Base-by-base conservation (phyloP, 768 basidiomycete genomes). In the Phylloporus rhodoxanthus region DNA sequence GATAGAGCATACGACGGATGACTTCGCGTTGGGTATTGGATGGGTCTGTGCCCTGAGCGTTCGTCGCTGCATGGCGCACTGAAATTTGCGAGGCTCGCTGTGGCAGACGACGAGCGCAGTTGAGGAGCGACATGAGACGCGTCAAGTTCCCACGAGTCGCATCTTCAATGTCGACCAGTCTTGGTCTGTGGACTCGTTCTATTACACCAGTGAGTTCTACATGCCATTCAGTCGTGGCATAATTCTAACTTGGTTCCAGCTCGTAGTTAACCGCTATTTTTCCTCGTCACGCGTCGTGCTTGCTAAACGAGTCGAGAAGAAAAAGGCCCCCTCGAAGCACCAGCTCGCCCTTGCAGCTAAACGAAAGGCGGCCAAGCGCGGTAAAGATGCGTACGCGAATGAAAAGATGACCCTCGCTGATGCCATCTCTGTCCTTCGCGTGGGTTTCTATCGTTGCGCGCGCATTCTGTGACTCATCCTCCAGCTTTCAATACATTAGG, bases 1-100 rank as follows among this genome's bases (percentile, higher is more conserved):
- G 91, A 67, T 92, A 95, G 51, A 95, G 80, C 41, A 78, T 75
- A 59, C 82, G 82, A 52, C 88, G 86, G 47, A 94, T 82, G 54
- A 79, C 76, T 46, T 91, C 84, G 59, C 79, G 77, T 59, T 78
- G 78, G 30, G 82, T 80, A 61, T 87, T 87, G 28, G 64, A 66
- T 5, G 66, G 54, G 19, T 67, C 65, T 28, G 46, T 14, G 4
- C 8, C 17, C 54, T 64, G 61, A 34, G 59, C 51, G 40, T 48
- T 52, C 2, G 70, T 66, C 43, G 64, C 65, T 53, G 79, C 80
- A 62, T 71, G 60, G 37, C 77, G 74, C 38, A 73, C 70, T 19
- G 67, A 69, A 30, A 59, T 61, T 33, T 63, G 70, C 10, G 62
- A 45, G 25, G 65, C 55, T 41, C 70, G 74, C 39, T 68, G 55